Base-by-base conservation (phyloP, 2,329 filamentous ascomycete species). In the Emmonsiellopsis sp. region DNA sequence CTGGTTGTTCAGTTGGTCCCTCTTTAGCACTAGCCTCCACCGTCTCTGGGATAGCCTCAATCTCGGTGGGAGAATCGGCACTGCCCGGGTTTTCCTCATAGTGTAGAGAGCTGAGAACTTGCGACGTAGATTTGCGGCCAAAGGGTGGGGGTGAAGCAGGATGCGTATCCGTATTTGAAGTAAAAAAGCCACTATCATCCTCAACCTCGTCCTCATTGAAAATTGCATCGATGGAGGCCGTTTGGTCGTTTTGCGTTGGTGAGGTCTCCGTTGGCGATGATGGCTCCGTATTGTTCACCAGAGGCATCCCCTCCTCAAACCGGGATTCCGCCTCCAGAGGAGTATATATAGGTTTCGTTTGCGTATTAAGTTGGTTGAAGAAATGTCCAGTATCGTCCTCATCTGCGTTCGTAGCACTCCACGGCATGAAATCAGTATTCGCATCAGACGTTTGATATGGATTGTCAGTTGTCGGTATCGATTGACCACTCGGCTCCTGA, bases 91-190 rank as follows among this genome's bases (percentile, higher is more conserved):
- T 63, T n/a, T 63, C 54, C 4, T 61, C 52, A 49, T 67, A 66
- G 26, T 76, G 68, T 56, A 82, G 61, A 1, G 76, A 74, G 30
- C 76, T 72, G 54, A 88, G 70, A 1, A 85, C 84, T 66, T 89
- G 82, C 62, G 79, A 76, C 0, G 86, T 89, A 16, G 83, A 85
- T 66, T 89, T 89, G 53, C 85, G 79, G 59, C 83, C 77, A n/a
- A 89, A 60, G 1, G 67, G 54, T 40, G 62, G 65, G 42, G 63
- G 66, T 7, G 38, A 5, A 7, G 40, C 54, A 45, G 56, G 41
- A 4, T 58, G 42, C 3, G 55, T 53, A 8, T 61, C 58, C 16
- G 47, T 3, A 9, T 60, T 45, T 16, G 57, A 54, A 9, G 51
- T 15, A 55, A 74, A 72, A 51, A 73, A 72, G 4, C 61, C 66